A percentile compares a stretch with the other conserved stretches of the same genome.
Evolutionary conservation across 2,329 filamentous ascomycete species (phyloP).

Genomic region (Allantophomopsis lycopodina): DNA sequence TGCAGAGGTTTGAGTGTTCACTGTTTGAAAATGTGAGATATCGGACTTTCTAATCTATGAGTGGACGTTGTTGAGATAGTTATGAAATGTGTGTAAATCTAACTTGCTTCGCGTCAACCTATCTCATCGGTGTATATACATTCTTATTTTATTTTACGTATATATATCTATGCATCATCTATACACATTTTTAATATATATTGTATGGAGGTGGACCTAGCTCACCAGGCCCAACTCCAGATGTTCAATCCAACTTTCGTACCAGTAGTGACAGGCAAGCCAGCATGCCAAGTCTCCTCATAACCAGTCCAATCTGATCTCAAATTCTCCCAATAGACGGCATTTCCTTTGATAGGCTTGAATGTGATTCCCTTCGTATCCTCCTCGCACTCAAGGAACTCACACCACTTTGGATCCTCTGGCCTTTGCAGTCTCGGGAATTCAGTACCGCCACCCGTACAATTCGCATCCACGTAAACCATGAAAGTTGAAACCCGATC

Average conservation of each 20-base stretch:
- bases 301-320: constrained; percentile 38
- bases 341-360: constrained; percentile 40
- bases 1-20: background rate
- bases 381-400: constrained; percentile 35
- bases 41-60: no score
- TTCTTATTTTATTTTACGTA: no score
- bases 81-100: no score
- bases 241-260: constrained; percentile 49
- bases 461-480: constrained; percentile 40
- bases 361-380: constrained; percentile 34
- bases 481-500: constrained; percentile 43
- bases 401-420: constrained; percentile 33
- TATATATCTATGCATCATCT: no score
- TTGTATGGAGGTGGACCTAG: background rate
- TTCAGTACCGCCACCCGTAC: constrained; percentile 44
- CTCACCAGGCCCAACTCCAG: constrained; percentile 36
- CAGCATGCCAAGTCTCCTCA: constrained; percentile 46
- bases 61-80: no score
- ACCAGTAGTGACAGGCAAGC: constrained; percentile 38
- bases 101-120: no score
- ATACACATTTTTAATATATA: no score
- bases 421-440: constrained; percentile 37
- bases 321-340: constrained; percentile 50
- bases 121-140: no score
- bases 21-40: no score